A percentile compares a stretch with the other conserved stretches of the same genome.
These are phyloP conservation scores for Shiraia sp. DNA, from an alignment of 2,329 filamentous ascomycete genomes.

Conservation along the genomic window DNA sequence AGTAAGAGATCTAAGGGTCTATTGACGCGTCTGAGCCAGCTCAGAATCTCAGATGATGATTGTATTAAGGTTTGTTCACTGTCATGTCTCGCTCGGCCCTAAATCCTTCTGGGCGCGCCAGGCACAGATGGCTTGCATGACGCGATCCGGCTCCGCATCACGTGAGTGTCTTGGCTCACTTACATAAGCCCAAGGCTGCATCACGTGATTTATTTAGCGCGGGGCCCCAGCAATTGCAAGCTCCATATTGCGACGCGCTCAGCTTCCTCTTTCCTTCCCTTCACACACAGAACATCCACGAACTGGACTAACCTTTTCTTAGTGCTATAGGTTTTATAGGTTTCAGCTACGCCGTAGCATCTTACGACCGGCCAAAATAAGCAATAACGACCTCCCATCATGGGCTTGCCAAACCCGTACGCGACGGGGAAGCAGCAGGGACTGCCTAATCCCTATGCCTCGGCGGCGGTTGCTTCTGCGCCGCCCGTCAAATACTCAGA, in stretches of 20 bases:
- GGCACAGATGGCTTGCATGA: constrained; percentile 12
- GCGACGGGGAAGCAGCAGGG: constrained; percentile 23
- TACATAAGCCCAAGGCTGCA: too few relatives aligned
- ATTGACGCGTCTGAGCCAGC: constrained; percentile 3
- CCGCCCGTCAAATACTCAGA: constrained; percentile 33
- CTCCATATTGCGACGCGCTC: neutral
- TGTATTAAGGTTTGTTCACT: neutral
- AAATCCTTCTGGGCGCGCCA: too few relatives aligned
- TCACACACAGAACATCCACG: constrained; percentile 1
- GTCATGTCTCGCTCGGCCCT: too few relatives aligned
- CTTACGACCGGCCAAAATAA: too few relatives aligned
- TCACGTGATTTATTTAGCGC: constrained; percentile 15
- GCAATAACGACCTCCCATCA: too few relatives aligned
- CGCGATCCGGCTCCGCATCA: constrained; percentile 19
- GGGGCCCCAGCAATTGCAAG: constrained; percentile 1
- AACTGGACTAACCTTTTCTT: too few relatives aligned
- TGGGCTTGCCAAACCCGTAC: constrained; percentile 33
- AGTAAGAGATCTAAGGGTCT: constrained; percentile 1
- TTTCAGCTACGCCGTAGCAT: too few relatives aligned
- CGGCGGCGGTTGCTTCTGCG: constrained; percentile 30
- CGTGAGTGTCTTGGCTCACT: too few relatives aligned
- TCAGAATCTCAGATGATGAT: neutral
- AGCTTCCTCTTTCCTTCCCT: neutral
- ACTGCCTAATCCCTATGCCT: constrained; percentile 34
- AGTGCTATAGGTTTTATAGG: too few relatives aligned